phyloP scores from a whole-genome alignment of 2,329 filamentous ascomycete species.

The Ophiocordyceps camponoti-leonardi region DNA sequence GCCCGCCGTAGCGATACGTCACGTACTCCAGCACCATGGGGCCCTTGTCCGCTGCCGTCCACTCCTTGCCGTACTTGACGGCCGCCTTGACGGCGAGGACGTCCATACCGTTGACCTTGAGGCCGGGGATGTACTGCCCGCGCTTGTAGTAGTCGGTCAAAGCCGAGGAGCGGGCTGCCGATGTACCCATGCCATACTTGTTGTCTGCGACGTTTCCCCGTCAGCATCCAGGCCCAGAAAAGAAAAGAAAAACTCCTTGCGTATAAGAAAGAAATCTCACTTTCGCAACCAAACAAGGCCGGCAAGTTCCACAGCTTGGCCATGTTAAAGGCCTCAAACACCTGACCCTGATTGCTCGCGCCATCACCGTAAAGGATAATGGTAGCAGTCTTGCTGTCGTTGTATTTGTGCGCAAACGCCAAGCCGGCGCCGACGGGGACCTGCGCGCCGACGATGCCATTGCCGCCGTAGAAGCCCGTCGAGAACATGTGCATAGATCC shows the following conservation, averaged over 20 bases:
- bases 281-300: conserved; percentile 93
- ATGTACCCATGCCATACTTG: conserved; percentile 99
- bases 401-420: conserved; percentile 94
- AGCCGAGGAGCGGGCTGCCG: conserved; percentile 82
- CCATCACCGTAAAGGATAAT: conserved; percentile 93
- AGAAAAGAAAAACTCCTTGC: background rate
- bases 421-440: conserved; percentile 93
- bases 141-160: conserved; percentile 99
- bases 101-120: conserved; percentile 99
- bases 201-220: conserved; percentile 51
- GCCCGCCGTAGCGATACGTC: conserved; percentile 96
- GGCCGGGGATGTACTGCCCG: conserved; percentile 96
- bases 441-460: conserved; percentile 97
- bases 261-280: conserved; percentile 42
- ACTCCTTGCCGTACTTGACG: conserved; percentile 85
- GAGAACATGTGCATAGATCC: conserved; percentile 99
- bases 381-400: conserved; percentile 66
- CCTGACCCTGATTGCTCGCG: conserved; percentile 97
- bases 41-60: conserved; percentile 66
- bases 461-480: conserved; percentile 94
- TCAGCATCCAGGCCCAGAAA: background rate
- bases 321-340: conserved; percentile 99
- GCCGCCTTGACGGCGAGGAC: conserved; percentile 95
- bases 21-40: conserved; percentile 97
- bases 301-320: conserved; percentile 97